Percentiles rank a stretch among this genome's conserved stretches.
These are phyloP conservation scores for Aureobasidium namibiae DNA, from an alignment of 2,329 filamentous ascomycete species.

Conservation along the genomic window DNA sequence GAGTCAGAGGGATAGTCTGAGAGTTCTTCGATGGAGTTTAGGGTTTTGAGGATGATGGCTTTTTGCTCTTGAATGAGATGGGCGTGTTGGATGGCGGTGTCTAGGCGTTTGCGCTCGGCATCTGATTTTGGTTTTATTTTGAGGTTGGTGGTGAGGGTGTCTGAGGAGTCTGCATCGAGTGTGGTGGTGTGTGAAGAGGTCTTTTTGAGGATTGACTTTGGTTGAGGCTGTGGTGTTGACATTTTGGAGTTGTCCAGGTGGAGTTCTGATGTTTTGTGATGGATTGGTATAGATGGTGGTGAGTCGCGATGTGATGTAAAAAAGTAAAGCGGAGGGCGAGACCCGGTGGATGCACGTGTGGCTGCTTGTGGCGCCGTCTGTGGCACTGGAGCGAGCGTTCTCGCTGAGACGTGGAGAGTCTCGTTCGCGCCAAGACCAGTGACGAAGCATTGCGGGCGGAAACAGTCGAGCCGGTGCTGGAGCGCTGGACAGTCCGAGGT, in stretches of 20 bases:
- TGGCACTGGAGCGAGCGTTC: background rate
- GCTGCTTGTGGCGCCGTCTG: background rate
- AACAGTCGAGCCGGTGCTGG: background rate
- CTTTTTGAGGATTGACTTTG: conserved; percentile 41
- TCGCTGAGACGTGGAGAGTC: background rate
- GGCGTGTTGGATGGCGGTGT: conserved; percentile 74
- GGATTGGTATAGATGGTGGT: background rate
- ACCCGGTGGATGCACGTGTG: too few relatives aligned
- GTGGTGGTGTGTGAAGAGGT: conserved; percentile 16
- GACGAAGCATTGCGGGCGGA: background rate
- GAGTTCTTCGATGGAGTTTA: conserved; percentile 63
- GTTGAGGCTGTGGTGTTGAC: conserved; percentile 24
- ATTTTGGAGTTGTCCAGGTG: background rate
- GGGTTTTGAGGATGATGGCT: conserved; percentile 64
- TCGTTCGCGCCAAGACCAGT: conserved; percentile 4
- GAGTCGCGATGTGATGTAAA: background rate
- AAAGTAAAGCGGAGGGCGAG: background rate
- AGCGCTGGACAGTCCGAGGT: background rate
- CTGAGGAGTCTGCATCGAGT: conserved; percentile 11
- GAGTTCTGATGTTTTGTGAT: background rate
- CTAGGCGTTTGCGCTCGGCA: conserved; percentile 35
- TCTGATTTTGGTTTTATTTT: conserved; percentile 20
- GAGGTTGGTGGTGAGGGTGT: background rate
- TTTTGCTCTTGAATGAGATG: conserved; percentile 75
- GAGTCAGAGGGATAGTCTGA: conserved; percentile 52